Evolutionary conservation across 1,139 yeast genomes (phyloP).

Genomic region (Sugiyamaella grinbergsii): DNA sequence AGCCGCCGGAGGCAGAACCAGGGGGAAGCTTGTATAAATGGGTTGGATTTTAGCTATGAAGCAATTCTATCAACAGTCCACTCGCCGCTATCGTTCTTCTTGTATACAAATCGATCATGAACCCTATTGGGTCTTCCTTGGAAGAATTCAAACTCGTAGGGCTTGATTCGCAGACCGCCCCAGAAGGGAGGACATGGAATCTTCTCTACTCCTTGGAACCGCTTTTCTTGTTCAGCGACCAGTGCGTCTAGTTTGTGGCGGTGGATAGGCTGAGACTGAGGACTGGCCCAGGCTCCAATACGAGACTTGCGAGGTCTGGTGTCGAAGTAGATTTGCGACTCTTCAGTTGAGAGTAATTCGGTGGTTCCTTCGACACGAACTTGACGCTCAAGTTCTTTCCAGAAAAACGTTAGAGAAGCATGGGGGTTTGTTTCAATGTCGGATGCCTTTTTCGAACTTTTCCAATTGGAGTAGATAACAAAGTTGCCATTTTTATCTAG

Average conservation of each 20-base stretch:
- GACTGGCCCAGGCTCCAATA: slow-evolving; percentile 97
- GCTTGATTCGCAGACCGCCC: slow-evolving; percentile 92
- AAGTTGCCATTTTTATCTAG: slow-evolving; percentile 76
- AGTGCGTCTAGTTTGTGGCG: slow-evolving; percentile 59
- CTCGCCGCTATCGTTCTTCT: slow-evolving; percentile 51
- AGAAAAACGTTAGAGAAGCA: slow-evolving; percentile 87
- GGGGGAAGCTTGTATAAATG: neutral
- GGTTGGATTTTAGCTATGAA: slow-evolving; percentile 49
- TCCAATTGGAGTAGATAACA: slow-evolving; percentile 92
- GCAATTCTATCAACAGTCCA: slow-evolving; percentile 76
- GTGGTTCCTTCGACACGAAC: slow-evolving; percentile 88
- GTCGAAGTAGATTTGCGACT: slow-evolving; percentile 72
- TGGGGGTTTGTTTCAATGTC: slow-evolving; percentile 73
- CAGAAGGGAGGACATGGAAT: slow-evolving; percentile 91
- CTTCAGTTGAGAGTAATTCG: slow-evolving; percentile 72
- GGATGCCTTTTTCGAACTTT: slow-evolving; percentile 71
- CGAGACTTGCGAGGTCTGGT: slow-evolving; percentile 92
- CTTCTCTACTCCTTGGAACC: slow-evolving; percentile 58
- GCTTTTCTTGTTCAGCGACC: slow-evolving; percentile 50
- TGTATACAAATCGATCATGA: slow-evolving; percentile 85
- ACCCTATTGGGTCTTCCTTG: slow-evolving; percentile 90
- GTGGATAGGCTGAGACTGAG: slow-evolving; percentile 67
- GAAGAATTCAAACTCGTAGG: slow-evolving; percentile 94
- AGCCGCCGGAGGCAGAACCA: neutral
- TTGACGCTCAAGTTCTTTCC: slow-evolving; percentile 89